Base-by-base conservation (phyloP, 345 rosid genomes). In the Populus pruinosa region DNA sequence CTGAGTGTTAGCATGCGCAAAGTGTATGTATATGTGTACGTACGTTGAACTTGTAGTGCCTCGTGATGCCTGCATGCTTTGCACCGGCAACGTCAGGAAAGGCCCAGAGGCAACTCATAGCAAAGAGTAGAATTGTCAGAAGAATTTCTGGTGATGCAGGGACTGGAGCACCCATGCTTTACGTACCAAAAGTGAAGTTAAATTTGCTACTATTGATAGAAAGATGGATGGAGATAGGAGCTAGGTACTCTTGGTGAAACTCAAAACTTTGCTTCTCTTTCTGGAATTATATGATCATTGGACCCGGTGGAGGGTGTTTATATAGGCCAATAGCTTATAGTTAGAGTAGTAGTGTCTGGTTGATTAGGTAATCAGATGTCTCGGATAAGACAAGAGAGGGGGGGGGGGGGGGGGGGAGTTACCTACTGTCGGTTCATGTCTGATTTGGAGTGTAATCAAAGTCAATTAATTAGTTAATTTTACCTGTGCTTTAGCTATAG, bases 21-120 rank as follows among this genome's bases (percentile, higher is more conserved):
- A 70, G 27, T 23, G 0, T 38, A 8, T 8, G 0, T 5, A 7
- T 5, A 6, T 8, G 8, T 1, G 21, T 12, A 62, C 72, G 53
- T 87, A 91, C 97, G 31, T 93, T 84, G 62, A 94, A 87, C 74
- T 81, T 86, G 88, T 88, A 93, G 78, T 93, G 98, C 84, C 96
- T 85, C 69, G 93, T 94, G 49, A 76, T 74, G 78, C 91, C 92
- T 10, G 80, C 78, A 79, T 81, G 23, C n/a, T 53, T 53, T 20
- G 59, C 59, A 18, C 10, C 55, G 73, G 85, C 87, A 65, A 77
- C 78, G 38, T 84, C 80, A 67, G 87, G 80, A 73, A 81, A 75
- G 79, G 83, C 68, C 73, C 72, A 72, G 49, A 79, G 56, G 63
- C 80, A 79, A 79, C 41, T 68, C 20, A 29, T n/a, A 9, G 77